Conservation (phyloP, 805 yeast species). For the Nakazawaea populi region DNA sequence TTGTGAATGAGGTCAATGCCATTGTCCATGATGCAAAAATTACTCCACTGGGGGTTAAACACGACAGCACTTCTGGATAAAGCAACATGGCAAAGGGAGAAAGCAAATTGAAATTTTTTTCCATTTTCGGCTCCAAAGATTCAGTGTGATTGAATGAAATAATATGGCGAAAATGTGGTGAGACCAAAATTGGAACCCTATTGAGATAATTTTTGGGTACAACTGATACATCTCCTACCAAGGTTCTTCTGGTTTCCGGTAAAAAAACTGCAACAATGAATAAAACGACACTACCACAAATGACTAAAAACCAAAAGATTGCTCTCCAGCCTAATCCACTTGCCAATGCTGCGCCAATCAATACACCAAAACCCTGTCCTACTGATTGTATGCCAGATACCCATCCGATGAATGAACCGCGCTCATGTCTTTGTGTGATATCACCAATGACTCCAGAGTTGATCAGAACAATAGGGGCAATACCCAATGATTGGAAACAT, state of each 20-base stretch:
- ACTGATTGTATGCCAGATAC: conserved; percentile 51
- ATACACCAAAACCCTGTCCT: conserved; percentile 69
- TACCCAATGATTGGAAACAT: conserved; percentile 66
- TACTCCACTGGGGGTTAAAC: conserved; percentile 53
- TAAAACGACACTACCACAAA: conserved; percentile 46
- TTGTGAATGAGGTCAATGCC: conserved; percentile 58
- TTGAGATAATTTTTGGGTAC: conserved; percentile 5
- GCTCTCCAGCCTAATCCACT: conserved; percentile 59
- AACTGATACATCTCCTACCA: conserved; percentile 28
- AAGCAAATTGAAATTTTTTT: conserved; percentile 19
- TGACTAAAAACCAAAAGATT: conserved; percentile 58
- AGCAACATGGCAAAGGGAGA: conserved; percentile 38
- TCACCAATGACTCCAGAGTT: conserved; percentile 65
- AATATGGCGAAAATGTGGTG: not conserved
- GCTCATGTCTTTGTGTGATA: conserved; percentile 45
- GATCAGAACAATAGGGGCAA: conserved; percentile 64
- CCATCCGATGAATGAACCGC: conserved; percentile 63
- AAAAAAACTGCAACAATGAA: conserved; percentile 25
- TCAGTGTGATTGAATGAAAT: conserved; percentile 7
- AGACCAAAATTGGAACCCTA: conserved; percentile 8
- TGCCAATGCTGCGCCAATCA: conserved; percentile 44
- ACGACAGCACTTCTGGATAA: conserved; percentile 36
- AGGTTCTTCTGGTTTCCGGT: conserved; percentile 33
- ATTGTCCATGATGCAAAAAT: conserved; percentile 68
- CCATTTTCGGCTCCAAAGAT: conserved; percentile 19